Conservation (phyloP, 148 eudicot species). For the Vaccinium myrtillus region DNA sequence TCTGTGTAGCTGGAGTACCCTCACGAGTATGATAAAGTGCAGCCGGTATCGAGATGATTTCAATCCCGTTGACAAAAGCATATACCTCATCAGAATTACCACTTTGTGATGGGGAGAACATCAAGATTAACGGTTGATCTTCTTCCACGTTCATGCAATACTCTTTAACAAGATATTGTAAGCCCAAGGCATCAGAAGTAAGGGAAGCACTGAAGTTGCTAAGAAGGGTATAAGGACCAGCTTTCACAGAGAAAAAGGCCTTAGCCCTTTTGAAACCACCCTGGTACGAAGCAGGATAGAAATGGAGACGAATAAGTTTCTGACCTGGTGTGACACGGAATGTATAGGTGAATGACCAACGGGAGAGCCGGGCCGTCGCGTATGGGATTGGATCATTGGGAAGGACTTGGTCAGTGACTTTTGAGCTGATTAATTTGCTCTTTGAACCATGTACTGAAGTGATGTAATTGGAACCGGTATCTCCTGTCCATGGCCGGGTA, state of each 20-base stretch:
- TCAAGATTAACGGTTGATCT: not conserved
- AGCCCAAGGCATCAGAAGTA: slow-evolving; percentile 15
- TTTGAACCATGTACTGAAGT: not conserved
- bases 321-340: slow-evolving; percentile 25
- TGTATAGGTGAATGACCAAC: slow-evolving; percentile 17
- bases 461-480: not conserved
- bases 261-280: slow-evolving; percentile 14
- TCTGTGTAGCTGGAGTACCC: slow-evolving; percentile 4
- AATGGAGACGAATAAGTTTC: slow-evolving; percentile 31
- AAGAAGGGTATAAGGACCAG: slow-evolving; percentile 38
- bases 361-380: slow-evolving; percentile 18
- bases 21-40: slow-evolving; percentile 24
- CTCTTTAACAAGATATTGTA: slow-evolving; percentile 15
- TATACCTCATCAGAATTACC: not conserved
- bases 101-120: too few species aligned
- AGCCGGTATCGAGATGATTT: slow-evolving; percentile 39
- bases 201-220: slow-evolving; percentile 40
- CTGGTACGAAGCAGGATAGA: slow-evolving; percentile 21
- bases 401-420: not conserved
- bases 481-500: slow-evolving; percentile 24
- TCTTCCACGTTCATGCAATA: slow-evolving; percentile 20
- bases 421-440: slow-evolving; percentile 17
- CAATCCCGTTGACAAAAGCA: slow-evolving; percentile 54
- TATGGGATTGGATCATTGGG: slow-evolving; percentile 13
- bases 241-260: slow-evolving; percentile 31